Conservation (phyloP, 169 alveolate genomes). For the Perkinsus olseni region DNA sequence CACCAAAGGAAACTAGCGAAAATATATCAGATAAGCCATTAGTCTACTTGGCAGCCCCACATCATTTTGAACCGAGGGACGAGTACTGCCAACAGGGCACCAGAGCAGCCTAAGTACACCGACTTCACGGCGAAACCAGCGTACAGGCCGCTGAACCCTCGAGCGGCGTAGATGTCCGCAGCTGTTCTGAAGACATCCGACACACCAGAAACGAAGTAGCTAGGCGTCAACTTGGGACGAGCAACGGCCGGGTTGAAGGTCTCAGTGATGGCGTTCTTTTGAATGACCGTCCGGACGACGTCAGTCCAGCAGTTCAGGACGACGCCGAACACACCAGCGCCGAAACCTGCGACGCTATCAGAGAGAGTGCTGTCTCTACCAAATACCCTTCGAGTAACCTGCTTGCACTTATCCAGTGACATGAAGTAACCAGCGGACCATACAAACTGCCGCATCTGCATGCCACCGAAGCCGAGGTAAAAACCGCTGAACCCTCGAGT, state of each 20-base stretch:
- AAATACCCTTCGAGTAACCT: not conserved
- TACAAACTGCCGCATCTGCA: constrained; percentile 1
- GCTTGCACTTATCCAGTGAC: not conserved
- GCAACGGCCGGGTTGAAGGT: constrained; percentile 9
- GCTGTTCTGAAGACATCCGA: not conserved
- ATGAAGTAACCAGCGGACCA: constrained; percentile 9
- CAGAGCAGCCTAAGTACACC: too few species aligned
- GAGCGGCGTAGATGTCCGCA: too few species aligned
- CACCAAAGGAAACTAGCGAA: too few species aligned
- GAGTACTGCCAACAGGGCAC: too few species aligned
- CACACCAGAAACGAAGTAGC: not conserved
- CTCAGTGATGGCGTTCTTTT: constrained; percentile 4
- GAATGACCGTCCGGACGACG: constrained; percentile 15
- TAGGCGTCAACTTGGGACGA: not conserved
- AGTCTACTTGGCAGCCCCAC: too few species aligned
- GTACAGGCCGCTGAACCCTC: too few species aligned
- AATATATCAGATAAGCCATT: too few species aligned
- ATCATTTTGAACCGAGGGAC: too few species aligned
- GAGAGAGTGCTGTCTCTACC: not conserved
- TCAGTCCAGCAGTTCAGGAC: constrained; percentile 17
- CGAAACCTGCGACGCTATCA: not conserved
- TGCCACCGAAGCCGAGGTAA: constrained; percentile 7
- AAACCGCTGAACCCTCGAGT: not conserved
- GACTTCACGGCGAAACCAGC: too few species aligned
- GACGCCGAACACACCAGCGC: constrained; percentile 19